Conservation (phyloP, 306 rosid species). For the Casuarina cunninghamiana region DNA sequence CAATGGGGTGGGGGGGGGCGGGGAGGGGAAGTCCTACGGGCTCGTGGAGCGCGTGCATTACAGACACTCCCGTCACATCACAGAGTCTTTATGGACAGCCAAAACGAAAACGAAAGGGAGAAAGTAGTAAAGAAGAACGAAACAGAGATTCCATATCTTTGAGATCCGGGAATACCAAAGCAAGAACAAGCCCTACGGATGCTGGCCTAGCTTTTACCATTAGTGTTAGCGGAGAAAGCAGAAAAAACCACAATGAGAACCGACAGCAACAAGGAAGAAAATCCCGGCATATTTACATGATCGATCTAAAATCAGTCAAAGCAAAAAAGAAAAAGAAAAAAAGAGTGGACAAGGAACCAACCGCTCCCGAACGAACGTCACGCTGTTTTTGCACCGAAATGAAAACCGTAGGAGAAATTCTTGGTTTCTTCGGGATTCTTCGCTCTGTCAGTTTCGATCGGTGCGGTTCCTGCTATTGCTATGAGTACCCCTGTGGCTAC, state of each 20-base stretch:
- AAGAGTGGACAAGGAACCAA: not conserved
- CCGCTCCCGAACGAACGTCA: constrained; percentile 25
- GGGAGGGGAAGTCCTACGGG: constrained; percentile 2
- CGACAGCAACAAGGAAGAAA: constrained; percentile 4
- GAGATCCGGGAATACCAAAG: constrained; percentile 18
- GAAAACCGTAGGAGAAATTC: not conserved
- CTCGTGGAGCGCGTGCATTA: constrained; percentile 22
- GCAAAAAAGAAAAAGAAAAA: not conserved
- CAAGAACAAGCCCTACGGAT: not conserved
- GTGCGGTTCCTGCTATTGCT: constrained; percentile 40
- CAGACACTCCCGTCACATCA: not conserved
- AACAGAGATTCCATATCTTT: constrained; percentile 39
- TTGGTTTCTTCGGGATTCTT: not conserved
- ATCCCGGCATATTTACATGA: constrained; percentile 52
- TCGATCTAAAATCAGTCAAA: constrained; percentile 26
- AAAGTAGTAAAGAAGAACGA: too few species aligned
- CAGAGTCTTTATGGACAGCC: not conserved
- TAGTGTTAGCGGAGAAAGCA: constrained; percentile 23
- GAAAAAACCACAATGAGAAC: not conserved
- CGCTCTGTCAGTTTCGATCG: constrained; percentile 46
- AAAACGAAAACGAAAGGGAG: not conserved
- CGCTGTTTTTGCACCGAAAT: constrained; percentile 37
- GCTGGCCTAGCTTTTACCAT: not conserved
- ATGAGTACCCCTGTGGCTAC: constrained; percentile 19
- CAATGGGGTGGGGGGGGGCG: too few species aligned